A percentile compares a stretch with the other conserved stretches of the same genome.
Evolutionary conservation across 2,329 filamentous ascomycete species (phyloP).

Genomic region (Lanzia echinophila): DNA sequence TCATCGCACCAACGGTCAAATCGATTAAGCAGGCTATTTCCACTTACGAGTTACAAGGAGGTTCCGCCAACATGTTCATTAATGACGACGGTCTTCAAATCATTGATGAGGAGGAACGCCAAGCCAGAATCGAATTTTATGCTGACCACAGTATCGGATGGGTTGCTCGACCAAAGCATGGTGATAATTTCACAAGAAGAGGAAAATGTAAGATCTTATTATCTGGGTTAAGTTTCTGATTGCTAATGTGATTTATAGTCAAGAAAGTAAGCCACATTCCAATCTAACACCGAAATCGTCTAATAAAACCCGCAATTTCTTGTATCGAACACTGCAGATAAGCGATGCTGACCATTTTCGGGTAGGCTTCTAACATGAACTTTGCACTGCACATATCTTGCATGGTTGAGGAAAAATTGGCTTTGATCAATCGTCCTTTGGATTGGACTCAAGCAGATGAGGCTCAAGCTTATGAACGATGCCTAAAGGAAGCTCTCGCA

Average conservation of each 20-base stretch:
- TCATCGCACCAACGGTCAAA: constrained; percentile 71
- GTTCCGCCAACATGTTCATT: constrained; percentile 71
- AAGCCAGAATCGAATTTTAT: constrained; percentile 60
- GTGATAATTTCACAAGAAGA: constrained; percentile 53
- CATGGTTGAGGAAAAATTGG: constrained; percentile 64
- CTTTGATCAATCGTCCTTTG: constrained; percentile 46
- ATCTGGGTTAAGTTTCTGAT: constrained; percentile 8
- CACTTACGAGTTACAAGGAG: constrained; percentile 69
- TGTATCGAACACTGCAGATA: too few relatives aligned
- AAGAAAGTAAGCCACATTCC: constrained; percentile 33
- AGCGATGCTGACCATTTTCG: background rate
- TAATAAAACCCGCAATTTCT: background rate
- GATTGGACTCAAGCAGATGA: constrained; percentile 66
- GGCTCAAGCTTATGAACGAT: constrained; percentile 56
- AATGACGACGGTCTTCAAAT: constrained; percentile 71
- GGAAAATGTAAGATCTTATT: constrained; percentile 43
- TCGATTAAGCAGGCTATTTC: constrained; percentile 73
- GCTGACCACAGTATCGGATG: constrained; percentile 63
- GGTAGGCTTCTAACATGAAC: constrained; percentile 68
- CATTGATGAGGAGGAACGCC: constrained; percentile 54
- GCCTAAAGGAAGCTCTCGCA: constrained; percentile 59
- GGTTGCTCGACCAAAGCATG: constrained; percentile 59
- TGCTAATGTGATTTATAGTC: constrained; percentile 19
- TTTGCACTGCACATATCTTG: constrained; percentile 61
- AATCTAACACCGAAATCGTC: background rate